Conservation (phyloP, 331 rosid species). For the Pyrus hybrid region DNA sequence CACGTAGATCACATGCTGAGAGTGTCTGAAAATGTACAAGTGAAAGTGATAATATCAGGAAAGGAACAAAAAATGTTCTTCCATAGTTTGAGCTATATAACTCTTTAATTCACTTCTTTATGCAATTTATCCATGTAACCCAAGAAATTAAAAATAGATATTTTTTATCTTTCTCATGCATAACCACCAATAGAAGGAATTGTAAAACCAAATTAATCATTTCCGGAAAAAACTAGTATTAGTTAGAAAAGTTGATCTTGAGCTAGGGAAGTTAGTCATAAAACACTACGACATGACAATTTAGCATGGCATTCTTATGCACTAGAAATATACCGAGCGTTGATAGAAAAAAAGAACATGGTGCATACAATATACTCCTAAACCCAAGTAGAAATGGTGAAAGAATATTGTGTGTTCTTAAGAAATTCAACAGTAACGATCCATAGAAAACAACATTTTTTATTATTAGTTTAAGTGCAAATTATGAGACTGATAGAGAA, state of each 20-base stretch:
- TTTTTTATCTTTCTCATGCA: background rate
- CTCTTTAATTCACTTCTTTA: background rate
- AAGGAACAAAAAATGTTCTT: background rate
- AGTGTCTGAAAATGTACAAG: slow-evolving; percentile 43
- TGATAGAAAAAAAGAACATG: background rate
- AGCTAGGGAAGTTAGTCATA: background rate
- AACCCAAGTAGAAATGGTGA: background rate
- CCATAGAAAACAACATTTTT: background rate
- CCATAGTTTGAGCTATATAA: background rate
- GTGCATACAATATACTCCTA: background rate
- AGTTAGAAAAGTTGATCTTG: background rate
- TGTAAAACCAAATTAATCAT: background rate
- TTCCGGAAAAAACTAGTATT: background rate
- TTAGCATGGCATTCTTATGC: background rate
- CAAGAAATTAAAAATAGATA: background rate
- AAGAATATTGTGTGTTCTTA: background rate
- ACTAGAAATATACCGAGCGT: background rate
- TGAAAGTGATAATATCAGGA: slow-evolving; percentile 9
- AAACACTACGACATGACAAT: background rate
- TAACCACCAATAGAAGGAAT: background rate
- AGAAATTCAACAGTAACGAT: background rate
- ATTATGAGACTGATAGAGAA: background rate
- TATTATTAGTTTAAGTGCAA: too few relatives aligned
- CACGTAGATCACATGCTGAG: too few relatives aligned
- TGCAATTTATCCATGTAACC: background rate